These are phyloP conservation scores for Phaseolus lunatus DNA, from an alignment of 306 rosid genomes.

Conservation along the genomic window DNA sequence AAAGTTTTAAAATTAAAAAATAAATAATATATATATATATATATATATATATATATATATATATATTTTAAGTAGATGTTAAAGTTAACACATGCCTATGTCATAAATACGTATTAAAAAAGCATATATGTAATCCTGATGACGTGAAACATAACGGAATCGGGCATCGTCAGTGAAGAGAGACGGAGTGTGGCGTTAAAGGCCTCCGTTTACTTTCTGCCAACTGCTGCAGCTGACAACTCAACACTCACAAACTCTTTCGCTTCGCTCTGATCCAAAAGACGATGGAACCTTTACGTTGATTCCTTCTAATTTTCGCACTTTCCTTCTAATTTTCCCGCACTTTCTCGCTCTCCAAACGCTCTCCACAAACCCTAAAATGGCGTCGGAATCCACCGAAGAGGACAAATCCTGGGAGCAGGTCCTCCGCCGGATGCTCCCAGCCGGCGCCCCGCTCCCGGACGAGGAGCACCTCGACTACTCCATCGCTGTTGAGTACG, in stretches of 20 bases:
- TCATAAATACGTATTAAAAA: not conserved
- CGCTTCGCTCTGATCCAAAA: slow-evolving; percentile 15
- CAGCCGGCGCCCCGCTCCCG: slow-evolving; percentile 80
- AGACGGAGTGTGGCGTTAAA: slow-evolving; percentile 44
- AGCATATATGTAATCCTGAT: slow-evolving; percentile 7
- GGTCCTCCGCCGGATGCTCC: slow-evolving; percentile 74
- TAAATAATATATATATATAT: too few relatives aligned
- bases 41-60: too few relatives aligned
- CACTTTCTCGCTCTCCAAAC: slow-evolving; percentile 54
- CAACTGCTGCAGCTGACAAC: slow-evolving; percentile 50
- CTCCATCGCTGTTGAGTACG: slow-evolving; percentile 83
- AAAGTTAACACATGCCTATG: not conserved
- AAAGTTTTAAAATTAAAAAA: too few relatives aligned
- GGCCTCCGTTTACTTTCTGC: slow-evolving; percentile 55
- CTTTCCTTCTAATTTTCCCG: slow-evolving; percentile 28
- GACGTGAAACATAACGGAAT: slow-evolving; percentile 51
- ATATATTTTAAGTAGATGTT: too few relatives aligned
- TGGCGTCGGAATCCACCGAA: slow-evolving; percentile 66
- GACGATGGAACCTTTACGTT: slow-evolving; percentile 40
- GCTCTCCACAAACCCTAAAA: slow-evolving; percentile 30
- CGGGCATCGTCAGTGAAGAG: not conserved
- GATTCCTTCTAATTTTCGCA: slow-evolving; percentile 35
- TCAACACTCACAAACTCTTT: slow-evolving; percentile 33
- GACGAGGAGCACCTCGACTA: slow-evolving; percentile 87
- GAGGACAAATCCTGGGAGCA: slow-evolving; percentile 68